Conservation (phyloP, 495 filamentous ascomycete species). For the Aspergillus olivimuriae region DNA sequence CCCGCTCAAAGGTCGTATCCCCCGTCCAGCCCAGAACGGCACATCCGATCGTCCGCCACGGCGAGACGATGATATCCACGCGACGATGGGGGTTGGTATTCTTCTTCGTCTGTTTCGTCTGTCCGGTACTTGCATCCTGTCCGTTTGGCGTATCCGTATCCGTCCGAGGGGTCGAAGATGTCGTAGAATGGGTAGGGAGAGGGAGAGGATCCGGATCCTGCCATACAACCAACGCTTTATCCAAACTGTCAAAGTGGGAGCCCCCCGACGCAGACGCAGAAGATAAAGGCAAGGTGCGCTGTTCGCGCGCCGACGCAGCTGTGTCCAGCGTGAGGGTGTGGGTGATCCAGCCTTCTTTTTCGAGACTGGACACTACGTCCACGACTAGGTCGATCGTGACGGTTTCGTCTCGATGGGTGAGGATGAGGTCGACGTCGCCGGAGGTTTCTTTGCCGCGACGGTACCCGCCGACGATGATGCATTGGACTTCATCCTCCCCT, state of each 20-base stretch:
- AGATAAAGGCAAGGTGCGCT: no score
- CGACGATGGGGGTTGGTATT: constrained; percentile 71
- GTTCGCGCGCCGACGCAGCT: constrained; percentile 60
- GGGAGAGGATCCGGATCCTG: constrained; percentile 51
- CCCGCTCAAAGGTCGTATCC: constrained; percentile 83
- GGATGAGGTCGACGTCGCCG: constrained; percentile 80
- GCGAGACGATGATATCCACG: constrained; percentile 90
- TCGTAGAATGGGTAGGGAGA: no score
- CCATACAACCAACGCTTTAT: constrained; percentile 93
- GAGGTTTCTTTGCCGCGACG: constrained; percentile 67
- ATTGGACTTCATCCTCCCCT: constrained; percentile 66
- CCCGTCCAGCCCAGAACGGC: constrained; percentile 86
- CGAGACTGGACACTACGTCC: constrained; percentile 62
- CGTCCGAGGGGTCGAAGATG: no score
- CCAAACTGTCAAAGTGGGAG: constrained; percentile 67
- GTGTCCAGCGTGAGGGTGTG: constrained; percentile 70
- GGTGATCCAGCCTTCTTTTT: constrained; percentile 64
- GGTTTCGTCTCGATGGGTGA: constrained; percentile 68
- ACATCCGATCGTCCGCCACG: constrained; percentile 83
- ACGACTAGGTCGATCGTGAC: constrained; percentile 60
- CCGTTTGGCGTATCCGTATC: no score
- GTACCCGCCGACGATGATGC: constrained; percentile 78
- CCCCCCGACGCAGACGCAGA: constrained; percentile 40
- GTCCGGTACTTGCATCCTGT: neutral
- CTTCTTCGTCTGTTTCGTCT: constrained; percentile 11